Evolutionary conservation across 805 yeast genomes (phyloP), one percentile per base, ranked within the genome.

Genomic region (Isabelozyma heimii): DNA sequence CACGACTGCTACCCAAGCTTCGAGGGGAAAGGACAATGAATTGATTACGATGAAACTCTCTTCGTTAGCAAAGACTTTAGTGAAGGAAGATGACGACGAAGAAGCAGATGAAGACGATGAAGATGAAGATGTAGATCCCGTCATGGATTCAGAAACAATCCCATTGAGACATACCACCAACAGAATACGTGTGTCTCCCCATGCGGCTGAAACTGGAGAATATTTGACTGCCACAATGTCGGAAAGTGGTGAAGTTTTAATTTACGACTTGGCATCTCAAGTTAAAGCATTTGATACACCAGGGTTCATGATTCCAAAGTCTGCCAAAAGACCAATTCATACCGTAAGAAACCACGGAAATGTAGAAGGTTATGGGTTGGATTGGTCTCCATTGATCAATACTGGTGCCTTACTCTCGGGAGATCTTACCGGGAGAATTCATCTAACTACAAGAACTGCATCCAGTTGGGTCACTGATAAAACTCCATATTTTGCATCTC

Each of bases 321-420:
- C 79, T 14, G 80, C 84, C 53, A 89, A 87, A 63, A 81, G 84
- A 65, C 97, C 98, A 15, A 63, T 83, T 9, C 91, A 91, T 70
- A 90, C 96, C 6, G 76, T 94, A 51, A 81, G 81, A 61, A 78
- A 72, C 54, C 99, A 94, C 65, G 97, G 97, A 20, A 85, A 86
- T 56, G 96, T 89, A n/a, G 99, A 94, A 72, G 98, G 99, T 35
- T 94, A 90, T 62, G 99, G 97, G 13, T 67, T 94, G 42, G 99
- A 92, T 68, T 94, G 99, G 99, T 89, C 96, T 1, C 97, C 97
- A 40, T 72, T 87, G 54, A 80, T 84, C 51, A 79, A 78, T 55
- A 81, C 89, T 3, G 98, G 98, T 17, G 79, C 91, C 1, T 72
- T 94, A 52, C 75, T 94, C 49, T 81, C 95, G 3, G 99, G 99